Base-by-base conservation (phyloP, 2,329 filamentous ascomycete species). In the Thielaviopsis euricoi region DNA sequence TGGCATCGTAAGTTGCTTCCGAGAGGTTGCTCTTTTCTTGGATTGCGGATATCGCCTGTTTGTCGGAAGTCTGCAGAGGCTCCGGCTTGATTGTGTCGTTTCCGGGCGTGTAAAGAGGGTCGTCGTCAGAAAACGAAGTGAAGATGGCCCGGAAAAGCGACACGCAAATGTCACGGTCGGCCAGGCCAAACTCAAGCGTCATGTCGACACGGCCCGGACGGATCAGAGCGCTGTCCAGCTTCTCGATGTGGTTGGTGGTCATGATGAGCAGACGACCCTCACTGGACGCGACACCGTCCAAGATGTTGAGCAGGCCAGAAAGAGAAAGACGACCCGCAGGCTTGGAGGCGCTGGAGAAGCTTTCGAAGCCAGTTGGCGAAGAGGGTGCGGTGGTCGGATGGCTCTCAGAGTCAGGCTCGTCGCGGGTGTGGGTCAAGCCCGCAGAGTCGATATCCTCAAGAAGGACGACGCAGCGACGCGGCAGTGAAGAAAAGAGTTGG, bases 381-480 rank as follows among this genome's bases (percentile, higher is more conserved):
- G 37, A 5, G 17, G 21, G 49, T 19, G 3, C 54, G 12, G 22
- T 23, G 9, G 53, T n/a, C 26, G 22, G 25, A 53, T n/a, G n/a
- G 7, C 58, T 49, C 15, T 50, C 62, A 25, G 62, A 19, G 7
- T 60, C 51, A 3, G 60, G 15, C 9, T 65, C 61, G 10, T 78
- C 74, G 33, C 76, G 74, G 1, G 75, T 82, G 62, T 84, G 78
- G 0, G 82, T 84, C 49, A 88, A 73, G 5, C 85, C 85, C 2
- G 84, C 85, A 1, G 78, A 83, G 66, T 89, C 86, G 57, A 89
- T 85, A 62, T 89, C 86, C 66, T 89, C 86, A 3, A 89, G 77
- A 1, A 89, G 76, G 1, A 89, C 82, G 17, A 89, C 79, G 62
- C 86, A 89, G 53, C 82, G 79, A 15, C 76, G 76, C 0, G 86